Evolutionary conservation across 2,329 filamentous ascomycete species (phyloP), one percentile per base, ranked within the genome.

Genomic region (Venturia aucupariae): DNA sequence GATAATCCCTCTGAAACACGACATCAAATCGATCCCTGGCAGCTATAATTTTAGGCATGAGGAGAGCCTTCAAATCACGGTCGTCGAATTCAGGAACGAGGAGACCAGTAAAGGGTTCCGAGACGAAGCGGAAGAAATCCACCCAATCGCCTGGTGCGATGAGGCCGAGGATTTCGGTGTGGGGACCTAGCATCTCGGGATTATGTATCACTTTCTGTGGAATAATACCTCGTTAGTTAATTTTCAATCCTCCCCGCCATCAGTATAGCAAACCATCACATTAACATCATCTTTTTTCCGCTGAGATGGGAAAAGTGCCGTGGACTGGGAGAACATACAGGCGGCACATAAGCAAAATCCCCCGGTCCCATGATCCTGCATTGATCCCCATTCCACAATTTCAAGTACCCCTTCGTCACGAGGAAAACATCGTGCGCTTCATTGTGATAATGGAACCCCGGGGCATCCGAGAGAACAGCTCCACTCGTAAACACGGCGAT

Each of bases 81-180:
- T 78, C 68, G 69, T 85, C 83, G 42, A 74, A 71, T 61, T 82
- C 78, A 0, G 83, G 82, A 19, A 82, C 77, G 22, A 84, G 67
- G 0, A 80, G 68, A 0, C 82, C 82, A 3, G 73, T 67, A 64
- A 80, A 84, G 0, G 79, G 74, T 70, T 85, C 82, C 35, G 78
- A 78, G 8, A 85, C 78, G 69, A 83, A 81, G 61, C 83, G 78
- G 74, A 85, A 86, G 74, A 86, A 85, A 68, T 85, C 82, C 35
- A 84, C 75, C 83, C 83, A 85, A 69, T 83, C 82, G 5, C 82
- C 83, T 0, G 83, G 83, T 0, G 81, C 80, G 35, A 85, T 80
- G 3, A 86, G 71, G 17, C 82, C 82, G 1, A 82, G 72, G 24
- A 78, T 78, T 67, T 85, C 83, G 2, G 81, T 82, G 66, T 84